Conservation (phyloP, 108 stramenopile species). For the Cyclostephanos tholiformis region DNA sequence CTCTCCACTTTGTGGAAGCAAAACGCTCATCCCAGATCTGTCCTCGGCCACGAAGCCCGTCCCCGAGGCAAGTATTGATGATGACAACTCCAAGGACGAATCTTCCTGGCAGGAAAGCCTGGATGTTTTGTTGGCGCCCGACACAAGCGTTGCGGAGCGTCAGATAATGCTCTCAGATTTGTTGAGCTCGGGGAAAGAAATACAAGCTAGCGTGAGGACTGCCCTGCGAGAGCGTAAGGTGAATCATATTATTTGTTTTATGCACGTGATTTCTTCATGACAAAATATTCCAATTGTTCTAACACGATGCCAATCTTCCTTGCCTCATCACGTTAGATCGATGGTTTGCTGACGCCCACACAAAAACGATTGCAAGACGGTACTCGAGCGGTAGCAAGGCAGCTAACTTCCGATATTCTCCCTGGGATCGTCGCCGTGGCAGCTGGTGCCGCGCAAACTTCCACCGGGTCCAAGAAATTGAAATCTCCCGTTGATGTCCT, state of each 20-base stretch:
- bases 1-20: slow-evolving; percentile 4
- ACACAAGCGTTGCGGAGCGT: slow-evolving; percentile 65
- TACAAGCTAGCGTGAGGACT: slow-evolving; percentile 67
- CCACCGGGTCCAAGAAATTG: slow-evolving; percentile 26
- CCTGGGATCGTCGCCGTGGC: slow-evolving; percentile 59
- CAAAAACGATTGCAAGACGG: slow-evolving; percentile 77
- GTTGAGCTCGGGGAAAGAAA: slow-evolving; percentile 67
- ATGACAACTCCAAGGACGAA: not conserved
- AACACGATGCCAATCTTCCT: not conserved
- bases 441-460: slow-evolving; percentile 7
- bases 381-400: slow-evolving; percentile 79
- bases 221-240: slow-evolving; percentile 78
- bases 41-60: slow-evolving; percentile 42
- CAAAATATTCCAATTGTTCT: not conserved
- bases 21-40: slow-evolving; percentile 40
- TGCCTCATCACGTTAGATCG: slow-evolving; percentile 56
- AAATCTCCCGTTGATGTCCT: slow-evolving; percentile 47
- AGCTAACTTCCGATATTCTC: slow-evolving; percentile 80
- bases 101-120: slow-evolving; percentile 72
- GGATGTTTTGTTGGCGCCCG: slow-evolving; percentile 69
- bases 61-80: slow-evolving; percentile 34
- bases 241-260: slow-evolving; percentile 2
- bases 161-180: slow-evolving; percentile 76
- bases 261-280: not conserved
- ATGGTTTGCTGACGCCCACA: slow-evolving; percentile 76